These are phyloP conservation scores for Diutina scorzettiae DNA, from an alignment of 1,139 yeast species.

Conservation along the genomic window DNA sequence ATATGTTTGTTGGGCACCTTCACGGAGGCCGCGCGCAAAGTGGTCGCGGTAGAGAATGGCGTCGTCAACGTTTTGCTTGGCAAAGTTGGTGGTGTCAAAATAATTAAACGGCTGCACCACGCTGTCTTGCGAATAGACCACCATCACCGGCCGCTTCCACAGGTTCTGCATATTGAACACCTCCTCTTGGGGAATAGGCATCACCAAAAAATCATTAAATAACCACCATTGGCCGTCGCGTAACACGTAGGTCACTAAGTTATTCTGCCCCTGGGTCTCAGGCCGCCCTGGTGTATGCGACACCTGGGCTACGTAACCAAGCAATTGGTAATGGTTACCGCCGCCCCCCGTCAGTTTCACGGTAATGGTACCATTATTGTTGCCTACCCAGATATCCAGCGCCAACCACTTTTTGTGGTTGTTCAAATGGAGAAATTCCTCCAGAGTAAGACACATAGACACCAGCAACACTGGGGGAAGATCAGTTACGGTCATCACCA, in stretches of 20 bases:
- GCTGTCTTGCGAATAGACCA: constrained; percentile 43
- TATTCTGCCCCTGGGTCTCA: constrained; percentile 25
- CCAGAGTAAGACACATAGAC: constrained; percentile 41
- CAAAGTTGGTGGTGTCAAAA: constrained; percentile 14
- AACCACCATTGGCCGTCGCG: constrained; percentile 53
- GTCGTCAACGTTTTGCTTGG: constrained; percentile 34
- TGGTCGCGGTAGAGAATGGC: constrained; percentile 63
- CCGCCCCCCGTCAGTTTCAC: constrained; percentile 26
- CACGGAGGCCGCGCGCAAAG: constrained; percentile 61
- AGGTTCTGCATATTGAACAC: constrained; percentile 52
- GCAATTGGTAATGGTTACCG: constrained; percentile 37
- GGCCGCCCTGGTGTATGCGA: constrained; percentile 34
- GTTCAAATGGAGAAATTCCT: constrained; percentile 28
- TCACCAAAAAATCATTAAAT: constrained; percentile 89
- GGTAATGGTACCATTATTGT: constrained; percentile 13
- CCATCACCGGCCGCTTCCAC: constrained; percentile 79
- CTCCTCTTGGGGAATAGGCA: constrained; percentile 62
- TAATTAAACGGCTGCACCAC: constrained; percentile 16
- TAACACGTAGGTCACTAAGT: constrained; percentile 45
- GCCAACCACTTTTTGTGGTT: constrained; percentile 45
- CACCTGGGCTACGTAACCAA: constrained; percentile 62
- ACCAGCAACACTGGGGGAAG: constrained; percentile 61
- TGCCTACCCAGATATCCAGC: constrained; percentile 35
- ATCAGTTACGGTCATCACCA: constrained; percentile 18
- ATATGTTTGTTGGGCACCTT: constrained; percentile 49